Evolutionary conservation across 345 rosid species (phyloP), one percentile per base, ranked within the genome.

Genomic region (Populus ilicifolia): DNA sequence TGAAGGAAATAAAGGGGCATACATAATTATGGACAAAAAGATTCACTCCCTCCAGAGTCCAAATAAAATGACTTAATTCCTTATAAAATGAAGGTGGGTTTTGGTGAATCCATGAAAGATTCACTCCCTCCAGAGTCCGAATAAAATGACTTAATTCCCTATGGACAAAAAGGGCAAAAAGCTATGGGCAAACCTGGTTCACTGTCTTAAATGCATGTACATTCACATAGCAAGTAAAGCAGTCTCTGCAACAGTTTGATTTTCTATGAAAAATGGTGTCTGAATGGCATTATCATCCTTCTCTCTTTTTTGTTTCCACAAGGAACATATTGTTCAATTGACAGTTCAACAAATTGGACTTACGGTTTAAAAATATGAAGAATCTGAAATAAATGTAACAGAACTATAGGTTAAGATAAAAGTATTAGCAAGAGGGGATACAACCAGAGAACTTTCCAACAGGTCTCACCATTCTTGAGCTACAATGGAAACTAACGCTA

Each of bases 391-490:
- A 82, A 78, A 52, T 8, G 70, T 38, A 72, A 25, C 44, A 38
- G 44, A 25, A 2, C 50, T 41, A 17, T 56, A 38, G 35, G 67
- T 33, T 75, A 43, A 20, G 67, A 72, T 69, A 50, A 65, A 5
- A 76, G 52, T 73, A 33, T 36, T 36, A 74, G 46, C 50, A 75
- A 72, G 25, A 52, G 74, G 61, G 61, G 79, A 64, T 48, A 70
- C 50, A 43, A 62, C 33, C 29, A 80, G 14, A 56, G 36, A 75
- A 71, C 48, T 39, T 68, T 75, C 67, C 59, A 56, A 81, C 17
- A 76, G 74, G 69, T 79, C 92, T 86, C 83, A 93, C 98, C 99
- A 95, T 90, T 84, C 97, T 90, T 71, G 97, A 92, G 86, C 98
- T 90, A n/a, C 91, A 82, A 85, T 92, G 97, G 81, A 93, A 95